These are phyloP conservation scores for Drechslerella stenobrocha DNA, from an alignment of 2,329 filamentous ascomycete genomes.

Conservation along the genomic window DNA sequence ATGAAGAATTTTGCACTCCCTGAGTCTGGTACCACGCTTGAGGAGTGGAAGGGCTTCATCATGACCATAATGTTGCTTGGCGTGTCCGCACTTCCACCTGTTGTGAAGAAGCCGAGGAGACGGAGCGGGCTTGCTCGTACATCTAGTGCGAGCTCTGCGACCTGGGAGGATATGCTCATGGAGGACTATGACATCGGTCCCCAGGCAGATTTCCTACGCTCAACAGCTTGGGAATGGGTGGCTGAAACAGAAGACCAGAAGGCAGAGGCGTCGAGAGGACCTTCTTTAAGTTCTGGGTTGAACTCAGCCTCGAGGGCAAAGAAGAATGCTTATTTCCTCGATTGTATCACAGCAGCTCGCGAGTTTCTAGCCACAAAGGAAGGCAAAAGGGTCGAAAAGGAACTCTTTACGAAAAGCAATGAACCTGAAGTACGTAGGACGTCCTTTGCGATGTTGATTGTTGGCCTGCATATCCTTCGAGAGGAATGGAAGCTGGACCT, in stretches of 20 bases:
- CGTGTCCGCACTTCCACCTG: slow-evolving; percentile 50
- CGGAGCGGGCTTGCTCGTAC: slow-evolving; percentile 54
- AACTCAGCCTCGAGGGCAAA: slow-evolving; percentile 20
- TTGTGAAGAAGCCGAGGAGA: slow-evolving; percentile 49
- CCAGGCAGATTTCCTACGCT: slow-evolving; percentile 59
- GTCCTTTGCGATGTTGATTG: slow-evolving; percentile 69
- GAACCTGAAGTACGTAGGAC: slow-evolving; percentile 61
- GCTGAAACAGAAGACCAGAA: slow-evolving; percentile 61
- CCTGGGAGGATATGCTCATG: slow-evolving; percentile 52
- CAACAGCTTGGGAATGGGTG: slow-evolving; percentile 71
- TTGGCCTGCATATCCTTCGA: slow-evolving; percentile 78
- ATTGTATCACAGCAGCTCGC: slow-evolving; percentile 64
- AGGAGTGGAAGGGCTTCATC: slow-evolving; percentile 53
- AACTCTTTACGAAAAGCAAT: slow-evolving; percentile 67
- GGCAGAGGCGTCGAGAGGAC: slow-evolving; percentile 24
- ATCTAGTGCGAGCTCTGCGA: slow-evolving; percentile 57
- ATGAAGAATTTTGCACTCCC: slow-evolving; percentile 39
- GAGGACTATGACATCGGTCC: slow-evolving; percentile 53
- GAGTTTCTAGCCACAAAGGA: slow-evolving; percentile 66
- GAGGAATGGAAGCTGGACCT: slow-evolving; percentile 86
- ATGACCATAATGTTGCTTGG: slow-evolving; percentile 52
- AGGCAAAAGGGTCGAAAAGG: slow-evolving; percentile 64
- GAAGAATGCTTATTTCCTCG: slow-evolving; percentile 57
- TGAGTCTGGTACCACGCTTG: slow-evolving; percentile 42
- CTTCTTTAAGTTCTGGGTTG: slow-evolving; percentile 16